phyloP scores from a whole-genome alignment of 1,284 basidiomycete species.

The Athelia psychrophila region DNA sequence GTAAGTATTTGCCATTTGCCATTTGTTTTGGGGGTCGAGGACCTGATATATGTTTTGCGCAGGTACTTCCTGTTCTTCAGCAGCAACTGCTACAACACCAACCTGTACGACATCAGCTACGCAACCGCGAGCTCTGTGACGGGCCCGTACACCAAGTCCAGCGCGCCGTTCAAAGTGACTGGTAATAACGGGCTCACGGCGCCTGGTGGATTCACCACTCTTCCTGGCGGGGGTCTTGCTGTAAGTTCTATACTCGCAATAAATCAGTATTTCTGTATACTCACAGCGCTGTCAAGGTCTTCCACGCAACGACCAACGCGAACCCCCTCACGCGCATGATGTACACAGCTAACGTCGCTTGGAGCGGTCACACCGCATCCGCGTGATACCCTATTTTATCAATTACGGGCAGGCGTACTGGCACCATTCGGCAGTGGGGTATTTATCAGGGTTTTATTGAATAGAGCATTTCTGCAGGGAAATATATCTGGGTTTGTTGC shows the following conservation, averaged over 20 bases:
- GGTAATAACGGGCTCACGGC: slow-evolving; percentile 14
- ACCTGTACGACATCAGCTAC: slow-evolving; percentile 18
- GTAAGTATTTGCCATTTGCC: too few relatives aligned
- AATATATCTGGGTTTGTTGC: too few relatives aligned
- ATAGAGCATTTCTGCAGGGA: too few relatives aligned
- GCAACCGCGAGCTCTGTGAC: slow-evolving; percentile 16
- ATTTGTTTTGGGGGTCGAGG: too few relatives aligned
- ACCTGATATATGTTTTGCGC: not conserved
- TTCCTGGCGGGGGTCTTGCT: too few relatives aligned
- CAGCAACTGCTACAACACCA: slow-evolving; percentile 17
- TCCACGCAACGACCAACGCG: slow-evolving; percentile 12
- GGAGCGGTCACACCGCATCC: slow-evolving; percentile 6
- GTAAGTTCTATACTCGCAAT: too few relatives aligned
- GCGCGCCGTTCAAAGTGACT: slow-evolving; percentile 11
- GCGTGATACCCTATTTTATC: too few relatives aligned
- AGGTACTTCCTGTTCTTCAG: slow-evolving; percentile 18
- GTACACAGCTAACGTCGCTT: slow-evolving; percentile 8
- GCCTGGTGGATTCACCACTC: slow-evolving; percentile 9
- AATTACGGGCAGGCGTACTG: too few relatives aligned
- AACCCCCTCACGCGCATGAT: slow-evolving; percentile 9
- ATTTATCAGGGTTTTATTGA: too few relatives aligned
- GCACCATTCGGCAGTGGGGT: too few relatives aligned
- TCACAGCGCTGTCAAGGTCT: slow-evolving; percentile 11
- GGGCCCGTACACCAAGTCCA: slow-evolving; percentile 19
- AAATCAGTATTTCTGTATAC: not conserved